phyloP scores from a whole-genome alignment of 192 early-diverging fungal genomes.

The Coemansia sp. region DNA sequence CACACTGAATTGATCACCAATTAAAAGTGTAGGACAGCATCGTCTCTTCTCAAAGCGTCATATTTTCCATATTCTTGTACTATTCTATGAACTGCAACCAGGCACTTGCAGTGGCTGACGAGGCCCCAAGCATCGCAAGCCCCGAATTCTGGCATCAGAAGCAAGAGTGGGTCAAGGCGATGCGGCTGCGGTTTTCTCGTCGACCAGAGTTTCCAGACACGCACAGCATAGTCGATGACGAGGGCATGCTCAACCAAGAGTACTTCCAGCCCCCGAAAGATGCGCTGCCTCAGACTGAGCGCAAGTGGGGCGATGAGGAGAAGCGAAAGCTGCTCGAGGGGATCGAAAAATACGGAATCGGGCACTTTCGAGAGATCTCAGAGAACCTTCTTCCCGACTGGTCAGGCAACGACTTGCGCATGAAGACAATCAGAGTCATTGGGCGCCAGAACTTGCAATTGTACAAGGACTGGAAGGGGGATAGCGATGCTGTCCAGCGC shows the following conservation, averaged over 20 bases:
- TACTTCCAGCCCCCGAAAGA: constrained; percentile 70
- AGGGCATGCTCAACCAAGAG: constrained; percentile 89
- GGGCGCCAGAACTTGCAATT: constrained; percentile 86
- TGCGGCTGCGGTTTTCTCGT: constrained; percentile 84
- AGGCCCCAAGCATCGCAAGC: constrained; percentile 8
- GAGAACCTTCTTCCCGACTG: constrained; percentile 74
- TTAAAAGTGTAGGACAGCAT: background rate
- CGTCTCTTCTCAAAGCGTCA: background rate
- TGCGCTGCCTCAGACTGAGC: constrained; percentile 54
- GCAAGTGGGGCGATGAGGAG: constrained; percentile 88
- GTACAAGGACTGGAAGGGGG: constrained; percentile 84
- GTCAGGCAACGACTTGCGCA: constrained; percentile 76
- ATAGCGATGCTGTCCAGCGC: constrained; percentile 61
- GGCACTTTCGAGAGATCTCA: constrained; percentile 85
- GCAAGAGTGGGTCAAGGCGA: constrained; percentile 76
- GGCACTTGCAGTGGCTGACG: background rate
- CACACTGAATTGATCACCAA: background rate
- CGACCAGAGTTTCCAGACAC: constrained; percentile 83
- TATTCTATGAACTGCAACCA: background rate
- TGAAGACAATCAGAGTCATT: constrained; percentile 81
- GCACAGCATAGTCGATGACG: constrained; percentile 76
- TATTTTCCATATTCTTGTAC: background rate
- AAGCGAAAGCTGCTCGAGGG: constrained; percentile 71
- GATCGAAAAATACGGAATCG: constrained; percentile 81
- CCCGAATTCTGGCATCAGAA: constrained; percentile 55